Evolutionary conservation across 176 grass and related monocot genomes (phyloP).

Genomic region (Avena atlantica): DNA sequence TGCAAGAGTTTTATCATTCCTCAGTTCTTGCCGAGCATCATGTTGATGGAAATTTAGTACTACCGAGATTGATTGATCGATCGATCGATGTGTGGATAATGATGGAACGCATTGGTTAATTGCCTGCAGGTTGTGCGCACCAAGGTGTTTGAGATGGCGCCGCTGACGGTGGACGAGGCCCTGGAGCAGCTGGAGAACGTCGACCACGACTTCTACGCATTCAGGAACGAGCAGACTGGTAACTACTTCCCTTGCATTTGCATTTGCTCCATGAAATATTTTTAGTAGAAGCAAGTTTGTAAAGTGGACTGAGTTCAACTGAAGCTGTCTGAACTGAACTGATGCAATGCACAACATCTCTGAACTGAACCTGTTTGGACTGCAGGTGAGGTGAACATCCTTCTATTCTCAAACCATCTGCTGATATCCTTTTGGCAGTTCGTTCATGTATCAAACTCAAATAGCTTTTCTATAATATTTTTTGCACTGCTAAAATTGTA

Average conservation of each 20-base stretch:
- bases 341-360: no score
- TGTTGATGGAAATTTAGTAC: no score
- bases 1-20: background rate
- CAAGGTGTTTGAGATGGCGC: slow-evolving; percentile 94
- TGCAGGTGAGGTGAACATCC: slow-evolving; percentile 78
- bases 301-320: no score
- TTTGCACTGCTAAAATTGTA: no score
- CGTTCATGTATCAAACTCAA: no score
- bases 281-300: no score
- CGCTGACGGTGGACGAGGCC: slow-evolving; percentile 89
- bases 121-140: slow-evolving; percentile 82
- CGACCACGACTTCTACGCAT: slow-evolving; percentile 84
- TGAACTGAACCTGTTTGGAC: background rate
- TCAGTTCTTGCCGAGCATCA: background rate
- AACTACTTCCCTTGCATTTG: background rate
- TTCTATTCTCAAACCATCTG: no score
- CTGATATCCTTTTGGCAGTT: no score
- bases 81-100: background rate
- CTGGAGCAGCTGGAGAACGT: slow-evolving; percentile 82
- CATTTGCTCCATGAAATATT: background rate
- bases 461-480: no score
- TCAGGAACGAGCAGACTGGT: slow-evolving; percentile 85
- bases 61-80: no score
- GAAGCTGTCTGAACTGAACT: no score
- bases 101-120: background rate